Percentiles rank a stretch among this genome's conserved stretches.
phyloP scores from a whole-genome alignment of 306 rosid genomes.

The Rosa multiflora region DNA sequence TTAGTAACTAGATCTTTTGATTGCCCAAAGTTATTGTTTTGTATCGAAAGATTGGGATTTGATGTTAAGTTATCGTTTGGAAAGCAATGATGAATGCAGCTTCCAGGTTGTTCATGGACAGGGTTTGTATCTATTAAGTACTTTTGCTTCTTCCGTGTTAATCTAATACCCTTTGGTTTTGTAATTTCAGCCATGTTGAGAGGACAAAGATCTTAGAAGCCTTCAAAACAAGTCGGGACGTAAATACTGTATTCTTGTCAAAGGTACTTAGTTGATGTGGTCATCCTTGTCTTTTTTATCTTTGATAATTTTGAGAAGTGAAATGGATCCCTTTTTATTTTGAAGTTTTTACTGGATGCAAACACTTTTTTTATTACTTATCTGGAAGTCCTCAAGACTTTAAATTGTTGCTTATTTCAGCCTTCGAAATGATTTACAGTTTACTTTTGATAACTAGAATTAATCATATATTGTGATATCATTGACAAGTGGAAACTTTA shows the following conservation, averaged over 20 bases:
- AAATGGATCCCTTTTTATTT: not conserved
- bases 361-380: not conserved
- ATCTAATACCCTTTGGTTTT: slow-evolving; percentile 19
- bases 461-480: not conserved
- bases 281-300: not conserved
- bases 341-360: not conserved
- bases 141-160: slow-evolving; percentile 27
- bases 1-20: no score
- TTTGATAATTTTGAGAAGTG: not conserved
- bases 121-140: slow-evolving; percentile 19
- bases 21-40: no score
- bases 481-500: not conserved
- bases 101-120: slow-evolving; percentile 59
- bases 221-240: slow-evolving; percentile 90
- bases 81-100: slow-evolving; percentile 99
- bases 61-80: slow-evolving; percentile 30
- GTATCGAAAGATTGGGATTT: no score
- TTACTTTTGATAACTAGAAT: not conserved
- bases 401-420: not conserved
- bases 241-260: slow-evolving; percentile 85
- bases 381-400: not conserved
- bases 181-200: slow-evolving; percentile 72
- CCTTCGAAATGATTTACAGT: not conserved
- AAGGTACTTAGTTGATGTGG: slow-evolving; percentile 56
- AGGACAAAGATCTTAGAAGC: slow-evolving; percentile 94